Base-by-base conservation (phyloP, 345 rosid species). In the Raphanus raphanistrum region DNA sequence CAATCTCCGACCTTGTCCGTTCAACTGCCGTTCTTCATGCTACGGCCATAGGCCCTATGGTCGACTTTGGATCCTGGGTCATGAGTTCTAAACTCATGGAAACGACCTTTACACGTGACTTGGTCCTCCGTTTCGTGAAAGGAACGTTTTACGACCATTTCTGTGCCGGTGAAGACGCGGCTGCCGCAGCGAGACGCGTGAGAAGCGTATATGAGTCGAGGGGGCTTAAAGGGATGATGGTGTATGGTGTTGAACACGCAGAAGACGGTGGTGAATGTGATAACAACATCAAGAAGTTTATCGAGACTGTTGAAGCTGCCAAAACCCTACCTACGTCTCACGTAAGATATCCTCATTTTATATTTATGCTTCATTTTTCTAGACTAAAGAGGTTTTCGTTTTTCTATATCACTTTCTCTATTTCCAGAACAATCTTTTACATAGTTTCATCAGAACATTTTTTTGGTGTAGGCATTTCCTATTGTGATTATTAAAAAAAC, bases 81-180 rank as follows among this genome's bases (percentile, higher is more conserved):
- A 87, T 92, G 95, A 85, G 80, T 26, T 89, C 98, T 0, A 88
- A 77, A 76, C 76, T 90, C 43, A 86, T 87, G 87, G 86, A 85
- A 3, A 15, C 65, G 4, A 68, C 77, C 8, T 5, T 82, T n/a
- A 61, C 82, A 7, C 86, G 95, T 0, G 86, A 80, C 3, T 10
- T 76, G 4, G 74, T 94, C 28, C 60, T 84, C 27, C 41, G 60
- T 45, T 4, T 72, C 9, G 76, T 92, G 0, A 85, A 84, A 78
- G 79, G 73, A n/a, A 92, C 89, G n/a, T 86, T 92, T 61, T 92
- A 84, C 25, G 89, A 89, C 60, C 98, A 94, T 74, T 94, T 94
- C 52, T 92, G 94, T 8, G 97, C 90, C 0, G 98, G 98, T 0
- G 97, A 92, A 76, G 75, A 74, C 11, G 73, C 80, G 0, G 54